Conservation (phyloP, 1,284 basidiomycete genomes). For the Ustilago cynodontis region DNA sequence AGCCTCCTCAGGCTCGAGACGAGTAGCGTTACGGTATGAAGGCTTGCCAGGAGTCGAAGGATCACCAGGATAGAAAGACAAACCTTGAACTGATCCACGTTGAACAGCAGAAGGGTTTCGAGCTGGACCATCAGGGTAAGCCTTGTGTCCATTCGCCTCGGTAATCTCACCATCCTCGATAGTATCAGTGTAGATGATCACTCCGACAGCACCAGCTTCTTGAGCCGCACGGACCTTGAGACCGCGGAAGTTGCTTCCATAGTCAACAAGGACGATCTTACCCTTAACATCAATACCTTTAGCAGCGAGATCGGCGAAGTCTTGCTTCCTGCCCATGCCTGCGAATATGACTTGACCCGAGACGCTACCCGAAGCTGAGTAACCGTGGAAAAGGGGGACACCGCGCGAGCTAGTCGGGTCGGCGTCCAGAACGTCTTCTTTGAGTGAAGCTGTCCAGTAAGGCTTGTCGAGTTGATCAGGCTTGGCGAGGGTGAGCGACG, state of each 20-base stretch:
- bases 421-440: conserved; percentile 70
- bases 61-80: conserved; percentile 84
- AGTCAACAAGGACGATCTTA: conserved; percentile 85
- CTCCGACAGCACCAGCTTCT: conserved; percentile 78
- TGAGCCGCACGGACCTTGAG: conserved; percentile 84
- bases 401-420: conserved; percentile 72
- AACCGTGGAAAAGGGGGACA: conserved; percentile 72
- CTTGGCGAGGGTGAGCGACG: conserved; percentile 56
- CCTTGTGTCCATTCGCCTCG: conserved; percentile 75
- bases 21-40: conserved; percentile 84
- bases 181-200: conserved; percentile 86
- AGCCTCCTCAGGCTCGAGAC: conserved; percentile 73
- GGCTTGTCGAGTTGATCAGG: conserved; percentile 60
- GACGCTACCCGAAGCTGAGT: conserved; percentile 68
- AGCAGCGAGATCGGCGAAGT: conserved; percentile 74
- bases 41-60: conserved; percentile 88
- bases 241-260: conserved; percentile 85
- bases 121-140: conserved; percentile 86
- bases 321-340: conserved; percentile 82
- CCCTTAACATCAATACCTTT: conserved; percentile 80
- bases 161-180: conserved; percentile 88
- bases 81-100: conserved; percentile 83
- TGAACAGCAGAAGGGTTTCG: conserved; percentile 79
- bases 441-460: conserved; percentile 76
- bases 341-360: conserved; percentile 81